These are phyloP conservation scores for Coniochaeta sp. DNA, from an alignment of 2,329 filamentous ascomycete genomes.

Conservation along the genomic window DNA sequence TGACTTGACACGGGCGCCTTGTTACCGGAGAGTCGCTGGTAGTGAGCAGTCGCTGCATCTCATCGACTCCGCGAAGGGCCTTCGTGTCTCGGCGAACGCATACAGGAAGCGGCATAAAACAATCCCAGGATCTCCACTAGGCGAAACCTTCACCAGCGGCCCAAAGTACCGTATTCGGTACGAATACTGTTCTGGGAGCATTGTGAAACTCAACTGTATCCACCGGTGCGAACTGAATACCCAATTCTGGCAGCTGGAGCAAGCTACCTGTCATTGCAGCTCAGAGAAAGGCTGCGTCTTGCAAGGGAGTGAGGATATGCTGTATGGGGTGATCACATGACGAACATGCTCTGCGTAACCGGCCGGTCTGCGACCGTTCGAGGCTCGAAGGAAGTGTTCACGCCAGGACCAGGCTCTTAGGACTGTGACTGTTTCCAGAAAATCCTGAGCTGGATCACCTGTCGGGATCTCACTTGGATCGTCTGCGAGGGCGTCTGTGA, in stretches of 20 bases:
- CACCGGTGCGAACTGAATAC: background rate
- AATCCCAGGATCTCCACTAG: background rate
- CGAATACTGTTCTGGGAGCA: background rate
- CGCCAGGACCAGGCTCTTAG: no score
- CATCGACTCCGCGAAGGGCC: no score
- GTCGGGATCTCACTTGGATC: background rate
- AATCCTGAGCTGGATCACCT: background rate
- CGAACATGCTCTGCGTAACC: background rate
- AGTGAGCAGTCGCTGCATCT: no score
- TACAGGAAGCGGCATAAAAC: slow-evolving; percentile 16
- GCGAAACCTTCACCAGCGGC: background rate
- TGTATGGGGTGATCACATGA: background rate
- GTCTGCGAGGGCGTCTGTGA: background rate
- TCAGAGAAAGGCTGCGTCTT: background rate
- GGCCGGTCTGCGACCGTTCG: no score
- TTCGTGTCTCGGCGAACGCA: background rate
- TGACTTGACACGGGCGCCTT: no score
- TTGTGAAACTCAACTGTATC: background rate
- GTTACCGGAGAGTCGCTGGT: no score
- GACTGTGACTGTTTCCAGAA: background rate
- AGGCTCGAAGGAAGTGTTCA: no score
- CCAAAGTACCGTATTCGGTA: background rate
- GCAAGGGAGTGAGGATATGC: no score
- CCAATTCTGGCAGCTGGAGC: background rate
- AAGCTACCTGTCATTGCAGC: background rate